Conservation (phyloP, 495 filamentous ascomycete species). For the Penicillium canariense region DNA sequence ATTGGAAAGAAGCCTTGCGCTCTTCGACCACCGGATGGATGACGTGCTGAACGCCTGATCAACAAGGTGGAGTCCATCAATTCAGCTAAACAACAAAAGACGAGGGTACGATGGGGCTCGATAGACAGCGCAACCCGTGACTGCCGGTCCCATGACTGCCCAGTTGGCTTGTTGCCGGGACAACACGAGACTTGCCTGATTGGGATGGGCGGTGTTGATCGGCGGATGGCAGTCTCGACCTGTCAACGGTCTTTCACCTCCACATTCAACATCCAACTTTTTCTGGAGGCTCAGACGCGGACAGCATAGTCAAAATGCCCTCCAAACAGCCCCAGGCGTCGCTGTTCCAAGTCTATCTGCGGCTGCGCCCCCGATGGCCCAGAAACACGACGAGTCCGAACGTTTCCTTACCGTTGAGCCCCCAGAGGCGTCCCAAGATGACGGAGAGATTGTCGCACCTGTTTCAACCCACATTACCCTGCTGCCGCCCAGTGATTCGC, state of each 20-base stretch:
- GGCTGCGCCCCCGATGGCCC: conserved; percentile 66
- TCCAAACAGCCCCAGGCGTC: conserved; percentile 51
- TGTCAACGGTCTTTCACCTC: conserved; percentile 9
- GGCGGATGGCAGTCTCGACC: conserved; percentile 16
- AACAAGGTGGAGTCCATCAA: no score
- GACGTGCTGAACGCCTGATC: not conserved
- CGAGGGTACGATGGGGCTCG: no score
- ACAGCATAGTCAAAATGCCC: conserved; percentile 20
- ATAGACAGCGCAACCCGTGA: no score
- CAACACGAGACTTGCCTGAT: conserved; percentile 15
- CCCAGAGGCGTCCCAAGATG: conserved; percentile 33
- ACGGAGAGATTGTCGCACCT: conserved; percentile 33
- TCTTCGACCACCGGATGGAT: not conserved
- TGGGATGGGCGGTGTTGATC: conserved; percentile 15
- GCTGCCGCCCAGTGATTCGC: conserved; percentile 72
- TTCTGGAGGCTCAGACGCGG: not conserved
- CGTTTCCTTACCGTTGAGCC: conserved; percentile 78
- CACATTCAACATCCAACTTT: conserved; percentile 14
- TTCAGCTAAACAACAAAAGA: no score
- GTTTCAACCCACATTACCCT: conserved; percentile 80
- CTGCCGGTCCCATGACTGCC: not conserved
- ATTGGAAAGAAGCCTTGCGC: not conserved
- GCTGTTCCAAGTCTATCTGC: conserved; percentile 90
- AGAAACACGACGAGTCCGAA: conserved; percentile 46
- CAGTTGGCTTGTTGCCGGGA: conserved; percentile 16